These are phyloP conservation scores for Silene uniflora DNA, from an alignment of 148 eudicot species.

Conservation along the genomic window DNA sequence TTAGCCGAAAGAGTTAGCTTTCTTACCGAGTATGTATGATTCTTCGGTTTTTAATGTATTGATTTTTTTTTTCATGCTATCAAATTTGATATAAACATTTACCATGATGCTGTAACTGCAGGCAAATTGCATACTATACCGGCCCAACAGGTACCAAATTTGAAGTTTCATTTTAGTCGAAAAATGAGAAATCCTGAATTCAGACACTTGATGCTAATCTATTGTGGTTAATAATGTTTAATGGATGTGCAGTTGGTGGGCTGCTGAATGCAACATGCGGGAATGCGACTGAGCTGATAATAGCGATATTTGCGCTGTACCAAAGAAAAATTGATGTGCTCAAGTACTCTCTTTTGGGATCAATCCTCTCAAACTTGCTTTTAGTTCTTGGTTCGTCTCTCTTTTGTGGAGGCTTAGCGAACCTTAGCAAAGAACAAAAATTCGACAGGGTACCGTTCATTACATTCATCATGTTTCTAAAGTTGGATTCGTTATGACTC, in stretches of 20 bases:
- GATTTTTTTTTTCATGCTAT: too few species aligned
- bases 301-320: slow-evolving; percentile 65
- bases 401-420: slow-evolving; percentile 67
- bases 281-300: slow-evolving; percentile 75
- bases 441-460: slow-evolving; percentile 50
- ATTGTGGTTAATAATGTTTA: too few species aligned
- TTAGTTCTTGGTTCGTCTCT: slow-evolving; percentile 78
- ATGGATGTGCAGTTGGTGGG: slow-evolving; percentile 63
- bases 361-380: slow-evolving; percentile 70
- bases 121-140: slow-evolving; percentile 75
- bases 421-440: slow-evolving; percentile 55
- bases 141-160: slow-evolving; percentile 67
- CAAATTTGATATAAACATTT: not conserved
- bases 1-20: slow-evolving; percentile 79
- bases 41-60: not conserved
- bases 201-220: too few species aligned
- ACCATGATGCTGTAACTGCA: slow-evolving; percentile 23
- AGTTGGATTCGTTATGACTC: too few species aligned
- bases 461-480: not conserved
- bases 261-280: slow-evolving; percentile 86
- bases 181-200: too few species aligned
- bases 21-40: slow-evolving; percentile 61
- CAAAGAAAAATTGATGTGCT: slow-evolving; percentile 55
- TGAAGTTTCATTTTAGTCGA: too few species aligned
- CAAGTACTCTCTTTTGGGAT: slow-evolving; percentile 74